Percentiles rank a stretch among this genome's conserved stretches.
phyloP scores from a whole-genome alignment of 345 rosid species.

The Euphorbia peplus region DNA sequence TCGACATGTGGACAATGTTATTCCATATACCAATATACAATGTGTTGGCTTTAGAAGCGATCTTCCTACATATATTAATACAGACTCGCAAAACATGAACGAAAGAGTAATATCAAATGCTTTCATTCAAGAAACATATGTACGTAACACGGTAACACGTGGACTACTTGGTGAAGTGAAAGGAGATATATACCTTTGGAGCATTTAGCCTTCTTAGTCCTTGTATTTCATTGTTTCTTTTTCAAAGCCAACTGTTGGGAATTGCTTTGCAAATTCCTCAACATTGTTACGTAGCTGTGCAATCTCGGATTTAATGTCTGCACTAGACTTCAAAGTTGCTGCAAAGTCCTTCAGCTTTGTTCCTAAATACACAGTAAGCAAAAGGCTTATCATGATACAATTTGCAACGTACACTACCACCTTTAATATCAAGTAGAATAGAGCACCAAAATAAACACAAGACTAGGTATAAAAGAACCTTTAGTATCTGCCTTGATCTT shows the following conservation, averaged over 20 bases:
- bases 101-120: neutral
- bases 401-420: neutral
- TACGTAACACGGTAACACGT: neutral
- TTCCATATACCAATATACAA: neutral
- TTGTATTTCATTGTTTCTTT: constrained; percentile 87
- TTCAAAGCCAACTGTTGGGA: constrained; percentile 86
- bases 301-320: constrained; percentile 54
- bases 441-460: neutral
- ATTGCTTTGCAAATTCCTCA: constrained; percentile 77
- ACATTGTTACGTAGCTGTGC: constrained; percentile 59
- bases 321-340: constrained; percentile 60
- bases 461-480: constrained; percentile 45
- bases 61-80: neutral
- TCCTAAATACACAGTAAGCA: constrained; percentile 39
- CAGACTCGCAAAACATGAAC: neutral
- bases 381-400: constrained; percentile 4
- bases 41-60: too few relatives aligned
- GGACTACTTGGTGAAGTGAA: neutral
- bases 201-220: constrained; percentile 34
- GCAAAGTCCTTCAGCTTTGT: constrained; percentile 83
- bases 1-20: neutral
- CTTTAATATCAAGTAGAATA: neutral
- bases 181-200: constrained; percentile 27
- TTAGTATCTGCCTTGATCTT: constrained; percentile 77
- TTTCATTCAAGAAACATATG: neutral